Base-by-base conservation (phyloP, 2,329 filamentous ascomycete species). In the Zasmidium angulare region DNA sequence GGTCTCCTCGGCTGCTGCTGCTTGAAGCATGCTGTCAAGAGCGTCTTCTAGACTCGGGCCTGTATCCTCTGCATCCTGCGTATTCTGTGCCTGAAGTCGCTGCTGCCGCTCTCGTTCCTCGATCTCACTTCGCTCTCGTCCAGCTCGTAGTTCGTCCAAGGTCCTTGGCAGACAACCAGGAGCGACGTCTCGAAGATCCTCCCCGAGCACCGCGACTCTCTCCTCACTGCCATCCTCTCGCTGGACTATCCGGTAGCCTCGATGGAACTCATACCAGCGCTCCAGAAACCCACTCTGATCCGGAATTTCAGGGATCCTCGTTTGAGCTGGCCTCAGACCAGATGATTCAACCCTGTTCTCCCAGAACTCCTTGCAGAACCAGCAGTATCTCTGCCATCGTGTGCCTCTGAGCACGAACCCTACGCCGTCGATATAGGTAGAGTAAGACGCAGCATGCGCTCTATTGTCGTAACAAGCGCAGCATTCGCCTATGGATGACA, bases 301-400 rank as follows among this genome's bases (percentile, higher is more conserved):
- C 10, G 80, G 80, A 24, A 75, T 69, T 19, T 77, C 70, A 11
- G 80, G 80, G 46, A 82, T 77, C 17, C 76, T 72, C 10, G 80
- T 80, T 59, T 80, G 76, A 2, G 69, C 71, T 1, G 75, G 71
- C n/a, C 74, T 68, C 23, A 81, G 67, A 3, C 78, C 75, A 17
- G 77, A 77, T 4, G 73, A 74, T 9, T 71, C 71, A 19, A 81
- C 72, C 19, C 80, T 66, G 55, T 79, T 78, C 53, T 72, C 74
- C 80, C 80, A 82, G 68, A 81, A 82, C 50, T 79, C 78, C 69
- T 79, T 78, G 62, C 80, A 82, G 63, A 77, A 80, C 79, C 79
- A 81, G 63, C 80, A 82, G 59, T 82, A 82, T 56, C 77, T 70
- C 63, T 82, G 77, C 79, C 79, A 81, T 43, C 80, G 65, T 3